Evolutionary conservation across 176 grass and related monocot genomes (phyloP).

Genomic region (Pharus latifolius): DNA sequence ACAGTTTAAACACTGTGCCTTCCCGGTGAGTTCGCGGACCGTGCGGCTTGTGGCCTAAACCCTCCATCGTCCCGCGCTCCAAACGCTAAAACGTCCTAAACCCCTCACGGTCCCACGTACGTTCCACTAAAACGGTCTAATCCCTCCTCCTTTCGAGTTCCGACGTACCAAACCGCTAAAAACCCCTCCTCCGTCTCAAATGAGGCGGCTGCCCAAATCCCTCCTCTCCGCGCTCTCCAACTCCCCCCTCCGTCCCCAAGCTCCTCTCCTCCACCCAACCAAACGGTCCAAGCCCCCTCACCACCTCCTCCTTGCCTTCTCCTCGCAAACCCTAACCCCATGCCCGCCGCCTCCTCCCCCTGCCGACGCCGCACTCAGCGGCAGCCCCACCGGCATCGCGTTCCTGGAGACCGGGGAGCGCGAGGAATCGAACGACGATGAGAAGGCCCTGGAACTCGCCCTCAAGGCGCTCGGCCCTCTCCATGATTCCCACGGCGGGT

Average conservation of each 20-base stretch:
- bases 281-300: not conserved
- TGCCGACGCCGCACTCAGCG: constrained; percentile 6
- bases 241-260: constrained; percentile 6
- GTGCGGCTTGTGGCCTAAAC: too few relatives aligned
- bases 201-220: constrained; percentile 31
- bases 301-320: constrained; percentile 23
- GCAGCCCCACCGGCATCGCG: constrained; percentile 13
- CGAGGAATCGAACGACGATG: constrained; percentile 26
- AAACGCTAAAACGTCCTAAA: too few relatives aligned
- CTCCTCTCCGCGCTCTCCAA: constrained; percentile 32
- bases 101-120: too few relatives aligned
- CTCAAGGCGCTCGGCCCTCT: constrained; percentile 42
- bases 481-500: constrained; percentile 53
- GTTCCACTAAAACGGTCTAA: too few relatives aligned
- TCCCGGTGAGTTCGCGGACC: too few relatives aligned
- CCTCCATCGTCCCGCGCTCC: too few relatives aligned
- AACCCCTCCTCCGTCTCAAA: not conserved
- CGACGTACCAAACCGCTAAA: not conserved
- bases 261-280: not conserved
- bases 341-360: too few relatives aligned
- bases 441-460: constrained; percentile 42
- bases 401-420: constrained; percentile 35
- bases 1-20: too few relatives aligned
- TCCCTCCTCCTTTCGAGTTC: not conserved
- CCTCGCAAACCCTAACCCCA: constrained; percentile 18